Conservation (phyloP, 305 asterid genomes). For the Ajuga reptans region DNA sequence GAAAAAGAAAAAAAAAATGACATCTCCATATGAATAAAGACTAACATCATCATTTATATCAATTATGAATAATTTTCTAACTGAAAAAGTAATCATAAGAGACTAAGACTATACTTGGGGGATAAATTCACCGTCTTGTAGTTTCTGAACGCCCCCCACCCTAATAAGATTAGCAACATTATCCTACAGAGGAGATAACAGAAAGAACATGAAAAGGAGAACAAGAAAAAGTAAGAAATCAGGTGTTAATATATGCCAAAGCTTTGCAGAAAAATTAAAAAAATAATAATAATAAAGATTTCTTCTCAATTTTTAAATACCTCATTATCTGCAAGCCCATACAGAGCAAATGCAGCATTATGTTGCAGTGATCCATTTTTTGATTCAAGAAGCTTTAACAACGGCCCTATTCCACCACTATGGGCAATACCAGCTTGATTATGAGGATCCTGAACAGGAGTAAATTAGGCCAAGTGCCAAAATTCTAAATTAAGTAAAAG, state of each 20-base stretch:
- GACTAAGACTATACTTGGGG: slow-evolving; percentile 53
- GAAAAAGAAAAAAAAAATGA: slow-evolving; percentile 6
- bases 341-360: slow-evolving; percentile 98
- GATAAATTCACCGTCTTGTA: slow-evolving; percentile 95
- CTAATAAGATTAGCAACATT: slow-evolving; percentile 86
- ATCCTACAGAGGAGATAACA: slow-evolving; percentile 45
- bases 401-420: slow-evolving; percentile 76
- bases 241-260: slow-evolving; percentile 4
- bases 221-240: background rate
- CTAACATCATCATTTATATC: background rate
- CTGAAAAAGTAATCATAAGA: background rate
- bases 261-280: background rate
- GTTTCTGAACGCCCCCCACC: slow-evolving; percentile 95
- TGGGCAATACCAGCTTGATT: slow-evolving; percentile 99
- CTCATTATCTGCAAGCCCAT: slow-evolving; percentile 99
- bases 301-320: slow-evolving; percentile 30
- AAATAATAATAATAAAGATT: background rate
- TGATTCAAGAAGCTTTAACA: slow-evolving; percentile 86
- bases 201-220: slow-evolving; percentile 3
- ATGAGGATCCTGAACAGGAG: slow-evolving; percentile 67
- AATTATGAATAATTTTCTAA: background rate
- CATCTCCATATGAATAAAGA: slow-evolving; percentile 3
- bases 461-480: background rate
- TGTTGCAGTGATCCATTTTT: slow-evolving; percentile 93
- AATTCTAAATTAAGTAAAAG: background rate